Evolutionary conservation across 1,284 basidiomycete genomes (phyloP), one percentile per base, ranked within the genome.

Genomic region (Naganishia sp.): DNA sequence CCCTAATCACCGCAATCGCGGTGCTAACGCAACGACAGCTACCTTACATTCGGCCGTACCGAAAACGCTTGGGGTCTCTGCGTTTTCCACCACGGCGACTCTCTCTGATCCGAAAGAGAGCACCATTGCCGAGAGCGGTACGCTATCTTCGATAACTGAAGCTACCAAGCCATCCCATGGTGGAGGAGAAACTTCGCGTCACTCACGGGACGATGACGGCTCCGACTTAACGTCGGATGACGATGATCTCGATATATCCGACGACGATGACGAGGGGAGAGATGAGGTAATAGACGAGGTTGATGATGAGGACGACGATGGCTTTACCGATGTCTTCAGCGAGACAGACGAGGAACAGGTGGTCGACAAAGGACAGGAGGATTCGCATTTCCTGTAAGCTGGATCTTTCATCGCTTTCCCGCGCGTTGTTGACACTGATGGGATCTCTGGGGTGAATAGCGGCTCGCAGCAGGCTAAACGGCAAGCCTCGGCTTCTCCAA

Each of bases 191-290:
- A 3, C 25, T 36, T 15, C 13, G 6, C 15, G 42, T 28, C 13
- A 28, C 3, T 28, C 28, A 7, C 50, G 39, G 33, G 59, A 61
- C 25, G 59, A 61, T 16, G 59, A 61, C 18, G 55, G 55, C 18
- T 60, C 65, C 21, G 65, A 66, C 39, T 43, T 66, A 25, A 54
- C 36, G 13, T 10, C 65, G 1, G 57, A 53, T 11, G 49, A 54
- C n/a, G 64, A 56, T 21, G 55, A 50, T 21, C 36, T 49, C 36
- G 54, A 48, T 36, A 70, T 70, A 52, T 72, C 75, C 3, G 76
- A 76, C 49, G 72, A 70, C 9, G 69, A 67, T 31, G 46, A 48
- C 3, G 67, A 53, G 43, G 59, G 56, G 16, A 60, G 56, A 23
- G 48, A 53, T 5, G 61, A 57, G 16, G 55, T 48, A 7, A 55